Evolutionary conservation across 2,329 filamentous ascomycete genomes (phyloP), one percentile per base, ranked within the genome.

Genomic region (Mycogone perniciosa): DNA sequence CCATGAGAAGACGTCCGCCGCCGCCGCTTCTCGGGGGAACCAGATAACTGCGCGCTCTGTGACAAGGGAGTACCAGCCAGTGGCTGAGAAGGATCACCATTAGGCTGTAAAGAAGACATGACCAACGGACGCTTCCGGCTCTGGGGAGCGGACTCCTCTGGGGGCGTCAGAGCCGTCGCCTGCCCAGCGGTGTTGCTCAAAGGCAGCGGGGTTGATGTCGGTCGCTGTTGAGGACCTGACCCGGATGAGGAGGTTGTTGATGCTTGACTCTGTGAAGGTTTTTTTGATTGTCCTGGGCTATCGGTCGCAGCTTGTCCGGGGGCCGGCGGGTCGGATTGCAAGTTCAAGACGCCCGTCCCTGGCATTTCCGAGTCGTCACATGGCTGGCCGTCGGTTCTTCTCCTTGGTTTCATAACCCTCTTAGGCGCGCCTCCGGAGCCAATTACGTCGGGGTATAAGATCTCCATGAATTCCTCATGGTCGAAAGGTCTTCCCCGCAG

Each of bases 391-490:
- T 80, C 77, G 20, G 71, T 67, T 30, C 74, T 72, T 55, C 77
- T 67, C 52, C 76, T 68, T 7, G 76, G 74, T 60, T 77, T 80
- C 66, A 79, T 80, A 56, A 81, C 72, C 31, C 79, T 74, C 61
- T 81, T 81, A 1, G 79, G 79, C 1, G 78, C 78, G 47, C 79
- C 79, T 26, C 78, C 77, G 1, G 79, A 81, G 8, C 79, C 79
- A 40, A 82, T 70, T 7, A 82, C 79, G 50, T 82, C 79, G 31
- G 78, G 77, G 53, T 81, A 82, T 7, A 82, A 66, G 26, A 81
- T 72, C 60, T 82, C 78, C 75, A 81, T 80, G 61, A 71, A 82
- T 35, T 80, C 74, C 60, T 82, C 78, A 59, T 82, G 77, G 26
- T 82, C 79, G 58, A 82, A 82, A 1, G 79, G 75, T 10, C 79